Conservation (phyloP, 2,329 filamentous ascomycete genomes). For the Fusarium solani-melongenae region DNA sequence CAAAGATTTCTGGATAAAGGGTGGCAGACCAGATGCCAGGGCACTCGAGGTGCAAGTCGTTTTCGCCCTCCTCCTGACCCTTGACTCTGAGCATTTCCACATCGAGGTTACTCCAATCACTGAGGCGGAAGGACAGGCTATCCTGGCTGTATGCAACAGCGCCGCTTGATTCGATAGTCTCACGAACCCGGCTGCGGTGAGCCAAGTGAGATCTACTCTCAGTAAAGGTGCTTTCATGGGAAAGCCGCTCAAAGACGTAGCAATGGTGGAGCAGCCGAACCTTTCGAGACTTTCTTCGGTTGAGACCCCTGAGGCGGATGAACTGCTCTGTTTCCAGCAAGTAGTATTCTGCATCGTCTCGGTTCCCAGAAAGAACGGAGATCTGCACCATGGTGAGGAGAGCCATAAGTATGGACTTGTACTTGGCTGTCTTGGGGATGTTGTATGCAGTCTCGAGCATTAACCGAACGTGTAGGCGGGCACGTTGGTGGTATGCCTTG, state of each 20-base stretch:
- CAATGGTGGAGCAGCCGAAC: slow-evolving; percentile 27
- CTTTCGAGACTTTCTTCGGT: slow-evolving; percentile 26
- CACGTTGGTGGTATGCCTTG: slow-evolving; percentile 13
- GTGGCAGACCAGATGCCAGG: slow-evolving; percentile 32
- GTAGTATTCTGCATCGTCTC: slow-evolving; percentile 26
- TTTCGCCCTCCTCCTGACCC: slow-evolving; percentile 23
- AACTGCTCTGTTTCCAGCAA: slow-evolving; percentile 34
- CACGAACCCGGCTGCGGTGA: slow-evolving; percentile 12
- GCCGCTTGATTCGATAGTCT: slow-evolving; percentile 29
- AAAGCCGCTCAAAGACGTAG: slow-evolving; percentile 21
- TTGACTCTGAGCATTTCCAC: slow-evolving; percentile 26
- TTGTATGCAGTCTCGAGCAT: slow-evolving; percentile 27
- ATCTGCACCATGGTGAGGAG: slow-evolving; percentile 32
- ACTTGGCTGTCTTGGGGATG: slow-evolving; percentile 27
- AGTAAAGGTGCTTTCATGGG: slow-evolving; percentile 24
- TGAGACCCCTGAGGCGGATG: slow-evolving; percentile 23
- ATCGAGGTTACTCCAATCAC: slow-evolving; percentile 22
- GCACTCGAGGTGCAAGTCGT: slow-evolving; percentile 26
- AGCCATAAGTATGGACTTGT: slow-evolving; percentile 32
- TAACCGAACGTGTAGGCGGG: neutral
- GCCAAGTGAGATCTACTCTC: slow-evolving; percentile 3
- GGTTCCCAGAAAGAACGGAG: slow-evolving; percentile 13
- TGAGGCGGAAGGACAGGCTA: slow-evolving; percentile 19
- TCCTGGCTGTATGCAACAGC: slow-evolving; percentile 13
- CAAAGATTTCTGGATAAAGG: slow-evolving; percentile 32